Percentiles rank a stretch among this genome's conserved stretches.
Conservation (phyloP, 345 rosid species). For the Chamaenerion angustifolium region DNA sequence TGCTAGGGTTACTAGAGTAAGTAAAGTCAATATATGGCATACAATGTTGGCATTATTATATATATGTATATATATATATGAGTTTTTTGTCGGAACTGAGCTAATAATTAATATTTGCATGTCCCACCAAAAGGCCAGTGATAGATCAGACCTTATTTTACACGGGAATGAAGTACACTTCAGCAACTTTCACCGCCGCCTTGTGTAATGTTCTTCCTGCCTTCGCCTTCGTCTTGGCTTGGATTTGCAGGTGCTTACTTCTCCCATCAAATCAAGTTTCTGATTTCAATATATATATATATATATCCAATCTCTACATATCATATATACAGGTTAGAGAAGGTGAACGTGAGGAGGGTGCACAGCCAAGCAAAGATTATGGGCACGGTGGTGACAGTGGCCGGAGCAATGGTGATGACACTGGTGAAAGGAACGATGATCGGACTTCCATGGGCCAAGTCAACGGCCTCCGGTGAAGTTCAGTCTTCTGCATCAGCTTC, state of each 20-base stretch:
- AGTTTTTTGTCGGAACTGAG: no score
- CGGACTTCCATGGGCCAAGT: slow-evolving; percentile 59
- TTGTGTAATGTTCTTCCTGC: slow-evolving; percentile 79
- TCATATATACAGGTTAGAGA: slow-evolving; percentile 50
- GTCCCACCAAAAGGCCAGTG: slow-evolving; percentile 25
- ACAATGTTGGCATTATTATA: no score
- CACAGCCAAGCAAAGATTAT: slow-evolving; percentile 70
- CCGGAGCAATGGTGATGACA: slow-evolving; percentile 92
- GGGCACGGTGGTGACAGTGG: slow-evolving; percentile 77
- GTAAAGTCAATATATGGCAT: slow-evolving; percentile 7
- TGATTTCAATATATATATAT: background rate
- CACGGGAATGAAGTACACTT: slow-evolving; percentile 75
- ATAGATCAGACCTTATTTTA: slow-evolving; percentile 57
- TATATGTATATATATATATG: background rate
- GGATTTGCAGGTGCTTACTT: slow-evolving; percentile 41
- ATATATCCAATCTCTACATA: no score
- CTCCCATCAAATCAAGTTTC: background rate
- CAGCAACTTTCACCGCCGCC: slow-evolving; percentile 72
- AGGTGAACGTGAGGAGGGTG: slow-evolving; percentile 32
- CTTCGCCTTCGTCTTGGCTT: slow-evolving; percentile 75
- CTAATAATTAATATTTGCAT: no score
- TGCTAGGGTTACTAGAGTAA: slow-evolving; percentile 68
- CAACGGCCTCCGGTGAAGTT: background rate
- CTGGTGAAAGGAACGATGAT: slow-evolving; percentile 43
- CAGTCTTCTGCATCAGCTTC: background rate